A percentile compares a stretch with the other conserved stretches of the same genome.
Conservation (phyloP, 2,329 filamentous ascomycete genomes). For the Colletotrichum incanum region DNA sequence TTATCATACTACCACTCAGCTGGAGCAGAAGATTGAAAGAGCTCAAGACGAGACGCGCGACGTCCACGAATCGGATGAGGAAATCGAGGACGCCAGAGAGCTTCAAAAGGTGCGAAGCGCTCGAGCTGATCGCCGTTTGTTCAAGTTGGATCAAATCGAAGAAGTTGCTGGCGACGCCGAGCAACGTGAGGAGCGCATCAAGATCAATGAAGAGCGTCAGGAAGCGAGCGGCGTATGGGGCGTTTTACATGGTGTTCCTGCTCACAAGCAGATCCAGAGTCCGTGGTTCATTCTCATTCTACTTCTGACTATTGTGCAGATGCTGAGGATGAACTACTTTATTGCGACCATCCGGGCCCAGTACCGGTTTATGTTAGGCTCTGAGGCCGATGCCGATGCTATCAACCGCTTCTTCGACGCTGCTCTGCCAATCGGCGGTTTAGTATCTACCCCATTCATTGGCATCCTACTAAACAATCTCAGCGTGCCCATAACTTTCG, state of each 20-base stretch:
- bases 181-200: slow-evolving; percentile 68
- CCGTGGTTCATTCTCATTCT: slow-evolving; percentile 83
- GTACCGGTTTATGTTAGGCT: slow-evolving; percentile 77
- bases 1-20: slow-evolving; percentile 57
- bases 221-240: slow-evolving; percentile 79
- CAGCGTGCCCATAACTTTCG: slow-evolving; percentile 73
- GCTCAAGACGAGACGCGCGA: slow-evolving; percentile 56
- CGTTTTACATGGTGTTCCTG: slow-evolving; percentile 77
- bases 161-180: slow-evolving; percentile 72
- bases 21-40: slow-evolving; percentile 58
- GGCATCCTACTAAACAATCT: slow-evolving; percentile 78
- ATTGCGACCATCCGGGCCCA: slow-evolving; percentile 80
- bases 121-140: slow-evolving; percentile 67
- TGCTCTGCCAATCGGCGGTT: slow-evolving; percentile 77
- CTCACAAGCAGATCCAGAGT: slow-evolving; percentile 75
- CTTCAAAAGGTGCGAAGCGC: slow-evolving; percentile 59
- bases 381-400: slow-evolving; percentile 54
- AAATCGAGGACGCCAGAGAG: slow-evolving; percentile 63
- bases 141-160: slow-evolving; percentile 74
- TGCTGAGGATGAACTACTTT: slow-evolving; percentile 79
- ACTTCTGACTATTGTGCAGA: slow-evolving; percentile 72
- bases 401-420: slow-evolving; percentile 61
- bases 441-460: slow-evolving; percentile 80
- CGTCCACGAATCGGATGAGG: slow-evolving; percentile 69
- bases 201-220: slow-evolving; percentile 72